Base-by-base conservation (phyloP, 495 filamentous ascomycete species). In the Neurospora sp. region DNA sequence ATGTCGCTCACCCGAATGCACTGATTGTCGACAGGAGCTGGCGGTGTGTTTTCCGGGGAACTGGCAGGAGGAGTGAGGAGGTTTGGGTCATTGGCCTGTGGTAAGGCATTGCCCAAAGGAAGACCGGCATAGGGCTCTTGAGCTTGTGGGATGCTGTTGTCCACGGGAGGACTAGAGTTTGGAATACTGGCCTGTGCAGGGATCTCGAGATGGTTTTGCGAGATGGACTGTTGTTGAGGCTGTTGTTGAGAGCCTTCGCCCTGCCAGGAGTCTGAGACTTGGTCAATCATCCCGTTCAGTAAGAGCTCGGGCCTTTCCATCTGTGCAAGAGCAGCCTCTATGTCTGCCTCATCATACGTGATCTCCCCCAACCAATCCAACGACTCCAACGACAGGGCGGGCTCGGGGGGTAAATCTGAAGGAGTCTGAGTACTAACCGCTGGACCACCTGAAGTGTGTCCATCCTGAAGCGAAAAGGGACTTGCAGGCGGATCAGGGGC, bases 371-470 rank as follows among this genome's bases (percentile, higher is more conserved):
- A 71, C 38, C 40, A 65, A n/a, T 39, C 40, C n/a, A 27, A 20
- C 31, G 44, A 35, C 35, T 77, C 71, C 40, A 68, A 18, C 18
- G 45, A 73, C 3, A 40, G 22, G 22, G 41, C 70, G 42, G 48
- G 20, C 41, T 53, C 38, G 35, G 59, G 70, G 71, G 70, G 37
- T 48, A 20, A 38, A 69, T 72, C 20, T 69, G 68, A 27, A 71
- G 68, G 73, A 70, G 68, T 22, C 69, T 78, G 74, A 72, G 76
- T 75, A 79, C 78, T 79, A 76, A 79, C 78, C 76, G 75, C 76
- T 42, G 53, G 69, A 72, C 72, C 75, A 45, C 73, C 78, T 76
- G 78, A 78, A 79, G 76, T 79, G 76, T 76, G 78, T 76, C 78
- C 78, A 69, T 69, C 73, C 40, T 68, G 75, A 69, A 35, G 73